Conservation (phyloP, 768 basidiomycete genomes). For the Mycena vulgaris region DNA sequence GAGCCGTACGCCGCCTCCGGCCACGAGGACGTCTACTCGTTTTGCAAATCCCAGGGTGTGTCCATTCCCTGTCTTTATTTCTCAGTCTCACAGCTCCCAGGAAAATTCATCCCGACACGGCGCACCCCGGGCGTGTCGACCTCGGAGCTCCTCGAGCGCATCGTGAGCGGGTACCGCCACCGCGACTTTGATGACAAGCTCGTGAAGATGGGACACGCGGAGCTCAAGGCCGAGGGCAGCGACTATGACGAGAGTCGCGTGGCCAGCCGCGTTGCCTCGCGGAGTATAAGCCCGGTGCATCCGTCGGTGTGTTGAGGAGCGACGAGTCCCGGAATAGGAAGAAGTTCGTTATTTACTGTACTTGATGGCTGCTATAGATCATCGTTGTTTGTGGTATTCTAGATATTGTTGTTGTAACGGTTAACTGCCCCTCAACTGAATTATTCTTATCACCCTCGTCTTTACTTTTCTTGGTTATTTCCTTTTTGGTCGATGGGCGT, state of each 20-base stretch:
- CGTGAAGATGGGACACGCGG: constrained; percentile 86
- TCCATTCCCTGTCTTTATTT: constrained; percentile 4
- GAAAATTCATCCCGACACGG: constrained; percentile 95
- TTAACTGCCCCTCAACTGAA: neutral
- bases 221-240: constrained; percentile 77
- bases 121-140: constrained; percentile 97
- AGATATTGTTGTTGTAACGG: neutral
- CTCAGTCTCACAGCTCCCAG: constrained; percentile 55
- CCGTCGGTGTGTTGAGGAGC: constrained; percentile 7
- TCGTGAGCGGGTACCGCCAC: constrained; percentile 88
- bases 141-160: constrained; percentile 92
- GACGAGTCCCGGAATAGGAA: neutral
- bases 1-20: constrained; percentile 87
- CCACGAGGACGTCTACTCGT: constrained; percentile 88
- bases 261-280: constrained; percentile 45
- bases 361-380: neutral
- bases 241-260: constrained; percentile 58
- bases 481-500: neutral
- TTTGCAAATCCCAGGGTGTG: constrained; percentile 85
- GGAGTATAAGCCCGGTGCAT: constrained; percentile 21
- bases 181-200: constrained; percentile 92
- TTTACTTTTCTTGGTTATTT: neutral
- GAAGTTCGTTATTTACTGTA: neutral
- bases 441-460: neutral
- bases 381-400: neutral